phyloP scores from a whole-genome alignment of 2,329 filamentous ascomycete species.

The Exophiala dermatitidis region DNA sequence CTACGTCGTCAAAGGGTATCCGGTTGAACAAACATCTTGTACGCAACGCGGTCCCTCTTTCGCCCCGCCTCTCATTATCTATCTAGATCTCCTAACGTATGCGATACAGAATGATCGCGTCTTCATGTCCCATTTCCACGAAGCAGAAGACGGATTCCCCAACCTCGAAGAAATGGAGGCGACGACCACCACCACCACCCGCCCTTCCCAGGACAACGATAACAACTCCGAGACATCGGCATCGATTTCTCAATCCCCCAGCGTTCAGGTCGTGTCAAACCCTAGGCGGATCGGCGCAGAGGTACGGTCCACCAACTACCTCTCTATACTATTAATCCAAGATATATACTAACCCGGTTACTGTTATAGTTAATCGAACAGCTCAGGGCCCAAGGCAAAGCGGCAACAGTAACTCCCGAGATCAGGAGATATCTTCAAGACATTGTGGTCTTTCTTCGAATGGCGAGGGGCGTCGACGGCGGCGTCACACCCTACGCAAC shows the following conservation, averaged over 20 bases:
- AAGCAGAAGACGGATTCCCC: conserved; percentile 61
- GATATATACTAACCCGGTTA: neutral
- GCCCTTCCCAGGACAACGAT: conserved; percentile 6
- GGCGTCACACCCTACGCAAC: conserved; percentile 74
- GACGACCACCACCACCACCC: conserved; percentile 27
- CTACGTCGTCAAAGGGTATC: conserved; percentile 30
- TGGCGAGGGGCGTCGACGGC: conserved; percentile 75
- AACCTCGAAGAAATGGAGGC: conserved; percentile 62
- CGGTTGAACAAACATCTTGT: conserved; percentile 40
- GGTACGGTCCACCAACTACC: conserved; percentile 15
- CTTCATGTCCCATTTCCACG: conserved; percentile 81
- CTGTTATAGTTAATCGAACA: conserved; percentile 41
- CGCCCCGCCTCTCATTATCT: neutral
- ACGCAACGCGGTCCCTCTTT: too few relatives aligned
- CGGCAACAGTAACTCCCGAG: conserved; percentile 64
- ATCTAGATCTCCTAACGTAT: conserved; percentile 10
- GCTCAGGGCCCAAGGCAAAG: conserved; percentile 52
- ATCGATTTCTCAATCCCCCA: conserved; percentile 10
- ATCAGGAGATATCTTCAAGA: conserved; percentile 80
- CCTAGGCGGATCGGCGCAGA: conserved; percentile 25
- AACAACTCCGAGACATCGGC: neutral
- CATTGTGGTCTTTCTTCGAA: conserved; percentile 74
- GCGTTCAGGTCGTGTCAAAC: conserved; percentile 2
- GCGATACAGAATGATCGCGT: conserved; percentile 63
- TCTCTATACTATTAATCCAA: too few relatives aligned